phyloP scores from a whole-genome alignment of 768 basidiomycete genomes.

The Mycena alexandri region DNA sequence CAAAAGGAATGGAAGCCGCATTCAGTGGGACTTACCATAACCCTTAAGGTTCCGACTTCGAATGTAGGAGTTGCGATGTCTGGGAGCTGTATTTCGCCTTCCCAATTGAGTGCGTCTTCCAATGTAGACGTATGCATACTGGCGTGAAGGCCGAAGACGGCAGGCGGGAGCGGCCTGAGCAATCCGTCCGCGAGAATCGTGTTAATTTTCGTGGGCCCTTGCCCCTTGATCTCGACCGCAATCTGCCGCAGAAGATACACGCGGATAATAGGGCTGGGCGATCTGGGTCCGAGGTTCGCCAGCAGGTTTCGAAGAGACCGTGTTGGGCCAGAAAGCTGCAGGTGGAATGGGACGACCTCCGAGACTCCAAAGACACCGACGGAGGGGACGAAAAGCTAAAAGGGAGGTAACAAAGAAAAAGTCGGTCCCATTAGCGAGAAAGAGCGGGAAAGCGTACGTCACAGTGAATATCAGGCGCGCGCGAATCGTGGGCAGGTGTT shows the following conservation, averaged over 20 bases:
- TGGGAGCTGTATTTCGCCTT: conserved; percentile 27
- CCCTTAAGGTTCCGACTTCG: conserved; percentile 23
- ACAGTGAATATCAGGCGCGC: conserved; percentile 17
- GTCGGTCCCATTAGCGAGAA: background rate
- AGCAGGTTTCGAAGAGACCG: conserved; percentile 14
- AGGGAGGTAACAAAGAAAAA: background rate
- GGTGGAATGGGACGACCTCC: conserved; percentile 28
- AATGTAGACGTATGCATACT: background rate
- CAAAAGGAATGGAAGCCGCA: too few relatives aligned
- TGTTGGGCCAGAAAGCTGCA: conserved; percentile 25
- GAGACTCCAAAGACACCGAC: conserved; percentile 31
- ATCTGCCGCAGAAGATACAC: conserved; percentile 34
- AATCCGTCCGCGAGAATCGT: conserved; percentile 21
- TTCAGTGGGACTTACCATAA: conserved; percentile 15
- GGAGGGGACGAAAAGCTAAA: conserved; percentile 33
- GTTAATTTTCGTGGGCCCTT: conserved; percentile 8
- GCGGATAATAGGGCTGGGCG: conserved; percentile 13
- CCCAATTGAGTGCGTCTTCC: conserved; percentile 23
- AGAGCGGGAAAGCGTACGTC: conserved; percentile 19
- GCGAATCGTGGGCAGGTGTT: background rate
- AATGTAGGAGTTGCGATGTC: conserved; percentile 19
- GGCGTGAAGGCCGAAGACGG: background rate
- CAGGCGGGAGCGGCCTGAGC: conserved; percentile 22
- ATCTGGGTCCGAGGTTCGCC: background rate
- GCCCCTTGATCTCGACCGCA: background rate